Evolutionary conservation across 2,329 filamentous ascomycete genomes (phyloP), one percentile per base, ranked within the genome.

Genomic region (Clonostachys chloroleuca): DNA sequence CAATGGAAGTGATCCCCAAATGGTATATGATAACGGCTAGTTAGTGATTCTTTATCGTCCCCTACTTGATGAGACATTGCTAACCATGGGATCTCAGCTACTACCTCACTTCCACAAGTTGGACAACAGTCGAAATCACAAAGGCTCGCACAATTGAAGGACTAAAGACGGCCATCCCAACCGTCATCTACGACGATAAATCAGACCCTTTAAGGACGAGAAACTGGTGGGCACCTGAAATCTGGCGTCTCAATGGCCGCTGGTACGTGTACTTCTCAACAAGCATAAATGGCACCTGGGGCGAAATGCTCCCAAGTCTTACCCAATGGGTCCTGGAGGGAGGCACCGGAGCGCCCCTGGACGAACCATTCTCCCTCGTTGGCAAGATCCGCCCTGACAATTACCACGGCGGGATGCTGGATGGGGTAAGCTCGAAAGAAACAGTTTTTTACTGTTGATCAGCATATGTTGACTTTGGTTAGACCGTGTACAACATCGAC

Each of bases 201-300:
- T 48, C 47, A 4, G 47, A 52, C 18, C 51, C 53, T 12, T 17
- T 46, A 12, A 49, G 50, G 5, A 34, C 36, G 24, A 20, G 47
- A 14, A 51, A 50, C 47, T 53, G 47, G 42, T 56, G 54, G 54
- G 54, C 52, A 8, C 54, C 54, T 12, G 54, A 55, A 44, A 47
- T 56, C 17, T 48, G 49, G 36, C 34, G 17, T n/a, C 36, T 55
- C 36, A 47, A 52, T 7, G 51, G 47, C 40, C 37, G 49, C 33
- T 56, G 53, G 54, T 54, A 55, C 40, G 39, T 52, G 43, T 55
- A 55, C 43, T 56, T 56, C 48, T 45, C 50, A 10, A 47, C 53
- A 5, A 53, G 51, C 33, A 48, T 54, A 9, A 37, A 50, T 30
- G 16, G 40, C 4, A 45, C 48, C 20, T 55, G 53, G 53, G 52